Base-by-base conservation (phyloP, 140 eudicot species). In the Stevia rebaudiana region DNA sequence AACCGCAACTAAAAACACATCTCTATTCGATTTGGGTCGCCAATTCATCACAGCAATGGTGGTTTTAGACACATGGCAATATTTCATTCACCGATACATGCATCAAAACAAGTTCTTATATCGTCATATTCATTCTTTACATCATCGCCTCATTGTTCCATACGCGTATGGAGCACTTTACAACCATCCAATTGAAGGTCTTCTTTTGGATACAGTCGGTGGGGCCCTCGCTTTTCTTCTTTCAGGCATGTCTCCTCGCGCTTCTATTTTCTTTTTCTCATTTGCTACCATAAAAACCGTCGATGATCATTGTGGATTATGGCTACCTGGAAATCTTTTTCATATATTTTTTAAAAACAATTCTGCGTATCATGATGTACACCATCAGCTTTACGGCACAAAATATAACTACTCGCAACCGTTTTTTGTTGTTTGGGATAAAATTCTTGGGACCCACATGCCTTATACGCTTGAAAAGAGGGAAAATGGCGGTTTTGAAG, bases 221-320 rank as follows among this genome's bases (percentile, higher is more conserved):
- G 83, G 83, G 16, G 83, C 83, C 31, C 65, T 78, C 22, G 78
- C 83, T 5, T 78, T 78, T 71, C 80, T 78, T 18, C 22, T 74
- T 24, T 78, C 83, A 61, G 83, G 83, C 76, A 78, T 78, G 83
- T 78, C 83, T 28, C 83, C 83, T 63, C 76, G 83, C 10, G 71
- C 80, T 8, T 78, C 83, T 39, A 79, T 79, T 64, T 79, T 74
- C 72, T 79, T 79, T 61, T 74, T 79, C 77, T 79, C 83, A 17
- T 79, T 79, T 74, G 80, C 80, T 49, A 79, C 80, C 35, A 69
- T 79, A 30, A 79, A 79, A 57, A 73, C 83, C 18, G 83, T 79
- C 1, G 83, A 78, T 69, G 83, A 78, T 67, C 83, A 78, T 49
- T 78, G 80, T 58, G 83, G 83, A 48, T 64, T 79, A 47, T 74